Base-by-base conservation (phyloP, 2,329 filamentous ascomycete genomes). In the Trichoderma pleuroti region DNA sequence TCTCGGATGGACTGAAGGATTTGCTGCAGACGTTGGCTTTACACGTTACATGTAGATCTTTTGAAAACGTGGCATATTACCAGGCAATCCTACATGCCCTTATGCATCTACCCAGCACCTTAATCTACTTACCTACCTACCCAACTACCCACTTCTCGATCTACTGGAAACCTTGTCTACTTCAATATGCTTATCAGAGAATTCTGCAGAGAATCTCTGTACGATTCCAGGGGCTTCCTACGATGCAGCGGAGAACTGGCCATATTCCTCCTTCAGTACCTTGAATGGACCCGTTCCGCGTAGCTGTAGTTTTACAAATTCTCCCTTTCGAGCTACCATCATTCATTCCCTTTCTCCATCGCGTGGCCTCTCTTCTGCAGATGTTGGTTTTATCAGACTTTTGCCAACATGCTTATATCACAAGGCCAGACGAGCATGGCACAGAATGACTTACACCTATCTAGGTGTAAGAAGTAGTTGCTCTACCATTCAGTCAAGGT, bases 261-360 rank as follows among this genome's bases (percentile, higher is more conserved):
- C 4, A 42, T 16, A 4, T 10, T 42, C 39, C n/a, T n/a, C n/a
- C n/a, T 8, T 42, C 2, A 18, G 0, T 42, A 18, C 36, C 36
- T 42, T 42, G 14, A 4, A n/a, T n/a, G 18, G 0, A 42, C 36
- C 4, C 7, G 7, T 42, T 42, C 36, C 0, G 36, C 1, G 16
- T 2, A 0, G 7, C 2, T n/a, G 4, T n/a, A 4, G 4, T 16
- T 42, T n/a, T n/a, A 7, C 2, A 39, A 9, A 9, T 7, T 39
- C 14, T 18, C 36, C 36, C 36, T 18, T 3, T 1, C 2, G 2
- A 18, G 36, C 36, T 39, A 39, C 11, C 8, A 18, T 39, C 18
- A 42, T 42, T 4, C 36, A 42, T 42, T 42, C 2, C 36, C 3
- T 9, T 42, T n/a, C 16, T 42, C 5, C 2, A 42, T 0, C 0